phyloP scores from a whole-genome alignment of 2,329 filamentous ascomycete species.

The Paecilomyces niveus region DNA sequence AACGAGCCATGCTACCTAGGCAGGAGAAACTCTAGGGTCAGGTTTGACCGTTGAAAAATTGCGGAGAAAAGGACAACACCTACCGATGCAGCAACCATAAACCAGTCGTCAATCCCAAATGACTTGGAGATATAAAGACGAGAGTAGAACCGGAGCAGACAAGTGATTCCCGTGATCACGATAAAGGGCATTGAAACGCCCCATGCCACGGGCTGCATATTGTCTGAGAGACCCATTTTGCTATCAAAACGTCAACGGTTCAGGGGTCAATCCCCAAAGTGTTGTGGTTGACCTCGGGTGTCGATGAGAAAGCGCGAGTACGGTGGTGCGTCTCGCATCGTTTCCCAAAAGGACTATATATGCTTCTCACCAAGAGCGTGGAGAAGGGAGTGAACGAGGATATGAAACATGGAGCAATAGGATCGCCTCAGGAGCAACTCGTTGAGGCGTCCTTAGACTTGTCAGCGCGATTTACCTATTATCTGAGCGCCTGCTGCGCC shows the following conservation, averaged over 20 bases:
- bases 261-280: not conserved
- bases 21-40: not conserved
- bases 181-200: not conserved
- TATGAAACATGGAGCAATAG: not conserved
- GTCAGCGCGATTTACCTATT: not conserved
- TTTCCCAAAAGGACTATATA: not conserved
- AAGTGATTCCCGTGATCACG: not conserved
- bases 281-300: not conserved
- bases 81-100: not conserved
- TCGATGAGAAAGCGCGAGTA: not conserved
- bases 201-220: not conserved
- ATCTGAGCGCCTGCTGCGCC: not conserved
- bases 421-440: not conserved
- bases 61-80: not conserved
- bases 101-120: not conserved
- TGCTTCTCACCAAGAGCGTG: not conserved
- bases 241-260: not conserved
- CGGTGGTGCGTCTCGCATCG: not conserved
- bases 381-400: not conserved
- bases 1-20: not conserved
- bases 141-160: not conserved
- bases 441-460: not conserved
- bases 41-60: not conserved
- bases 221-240: not conserved
- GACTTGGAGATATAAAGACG: not conserved